Conservation (phyloP, 2,329 filamentous ascomycete genomes). For the Aureobasidium lini region DNA sequence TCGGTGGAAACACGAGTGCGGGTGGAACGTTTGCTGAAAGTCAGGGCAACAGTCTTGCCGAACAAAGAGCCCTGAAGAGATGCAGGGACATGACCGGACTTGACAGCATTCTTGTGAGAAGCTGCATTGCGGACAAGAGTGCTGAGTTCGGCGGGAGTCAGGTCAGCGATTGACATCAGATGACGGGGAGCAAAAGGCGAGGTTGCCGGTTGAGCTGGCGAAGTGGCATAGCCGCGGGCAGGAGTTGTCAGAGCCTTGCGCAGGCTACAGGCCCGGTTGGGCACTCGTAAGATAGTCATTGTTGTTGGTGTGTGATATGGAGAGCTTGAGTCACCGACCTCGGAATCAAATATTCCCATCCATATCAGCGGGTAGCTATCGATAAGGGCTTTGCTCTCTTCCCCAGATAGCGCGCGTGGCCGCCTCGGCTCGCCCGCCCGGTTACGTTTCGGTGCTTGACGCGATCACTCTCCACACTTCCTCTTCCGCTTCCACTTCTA, state of each 20-base stretch:
- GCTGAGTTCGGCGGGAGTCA: constrained; percentile 71
- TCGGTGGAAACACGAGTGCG: constrained; percentile 91
- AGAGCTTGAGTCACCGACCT: constrained; percentile 2
- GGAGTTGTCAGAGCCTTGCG: not conserved
- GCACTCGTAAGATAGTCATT: constrained; percentile 8
- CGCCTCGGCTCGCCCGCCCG: constrained; percentile 2
- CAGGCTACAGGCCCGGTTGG: not conserved
- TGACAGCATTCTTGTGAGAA: constrained; percentile 67
- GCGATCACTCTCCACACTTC: not conserved
- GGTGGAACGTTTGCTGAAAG: constrained; percentile 94
- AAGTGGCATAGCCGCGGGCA: constrained; percentile 18
- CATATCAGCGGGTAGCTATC: not conserved
- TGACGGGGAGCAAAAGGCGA: constrained; percentile 66
- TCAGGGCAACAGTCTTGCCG: constrained; percentile 82
- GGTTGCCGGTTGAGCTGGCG: constrained; percentile 31
- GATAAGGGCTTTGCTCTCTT: not conserved
- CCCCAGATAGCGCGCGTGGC: not conserved
- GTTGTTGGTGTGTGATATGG: not conserved
- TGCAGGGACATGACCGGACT: constrained; percentile 53
- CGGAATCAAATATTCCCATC: not conserved
- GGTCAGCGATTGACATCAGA: constrained; percentile 83
- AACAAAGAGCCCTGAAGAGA: constrained; percentile 55
- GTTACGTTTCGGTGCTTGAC: not conserved
- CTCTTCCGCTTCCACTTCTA: not conserved
- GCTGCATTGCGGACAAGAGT: constrained; percentile 77